phyloP scores from a whole-genome alignment of 75 land plant species.

The Picea sitchensis region DNA sequence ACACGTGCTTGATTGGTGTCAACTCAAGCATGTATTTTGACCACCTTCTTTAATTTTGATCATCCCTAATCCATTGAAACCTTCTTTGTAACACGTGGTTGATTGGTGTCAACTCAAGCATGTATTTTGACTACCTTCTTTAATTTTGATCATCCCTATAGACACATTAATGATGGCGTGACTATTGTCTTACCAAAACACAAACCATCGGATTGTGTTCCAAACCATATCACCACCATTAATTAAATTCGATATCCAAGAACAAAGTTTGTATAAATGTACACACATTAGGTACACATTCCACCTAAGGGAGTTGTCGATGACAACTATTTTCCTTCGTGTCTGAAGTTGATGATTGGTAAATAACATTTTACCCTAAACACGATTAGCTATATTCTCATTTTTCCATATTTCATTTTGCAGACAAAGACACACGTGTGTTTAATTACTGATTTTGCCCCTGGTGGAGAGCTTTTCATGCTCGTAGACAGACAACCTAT shows the following conservation, averaged over 20 bases:
- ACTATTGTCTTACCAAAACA: too few relatives aligned
- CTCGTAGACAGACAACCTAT: conserved; percentile 92
- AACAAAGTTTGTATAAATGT: background rate
- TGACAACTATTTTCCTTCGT: background rate
- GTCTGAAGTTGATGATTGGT: background rate
- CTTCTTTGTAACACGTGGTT: too few relatives aligned
- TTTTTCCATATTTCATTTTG: conserved; percentile 10
- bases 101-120: too few relatives aligned
- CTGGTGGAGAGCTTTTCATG: conserved; percentile 94
- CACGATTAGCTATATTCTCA: too few relatives aligned
- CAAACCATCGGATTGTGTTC: background rate
- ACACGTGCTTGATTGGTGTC: too few relatives aligned
- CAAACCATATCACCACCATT: background rate
- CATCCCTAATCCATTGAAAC: too few relatives aligned
- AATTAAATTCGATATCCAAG: background rate
- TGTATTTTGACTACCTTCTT: too few relatives aligned
- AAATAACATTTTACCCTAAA: too few relatives aligned
- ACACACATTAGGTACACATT: background rate
- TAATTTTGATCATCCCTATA: too few relatives aligned
- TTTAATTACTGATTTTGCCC: conserved; percentile 90
- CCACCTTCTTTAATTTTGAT: too few relatives aligned
- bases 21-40: too few relatives aligned
- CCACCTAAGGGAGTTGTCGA: background rate
- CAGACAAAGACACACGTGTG: conserved; percentile 95
- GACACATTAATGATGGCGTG: too few relatives aligned